Evolutionary conservation across 306 rosid genomes (phyloP), one percentile per base, ranked within the genome.

Genomic region (Luffa acutangula): DNA sequence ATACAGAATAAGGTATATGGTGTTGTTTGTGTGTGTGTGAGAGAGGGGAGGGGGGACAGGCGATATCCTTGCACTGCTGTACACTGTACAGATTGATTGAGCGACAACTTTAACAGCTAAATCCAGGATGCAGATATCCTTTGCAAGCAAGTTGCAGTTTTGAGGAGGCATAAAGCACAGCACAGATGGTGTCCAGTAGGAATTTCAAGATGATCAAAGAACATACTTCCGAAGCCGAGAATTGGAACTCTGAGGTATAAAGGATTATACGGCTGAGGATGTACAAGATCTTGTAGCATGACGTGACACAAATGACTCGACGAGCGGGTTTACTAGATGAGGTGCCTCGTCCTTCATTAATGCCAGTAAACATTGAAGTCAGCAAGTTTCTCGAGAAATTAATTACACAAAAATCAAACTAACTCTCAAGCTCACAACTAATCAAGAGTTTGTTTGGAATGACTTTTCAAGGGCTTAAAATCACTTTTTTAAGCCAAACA

Each of bases 281-380:
- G 83, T 73, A 76, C 76, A 42, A 59, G 90, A 82, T 64, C 89
- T 83, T 57, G 85, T 72, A 81, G 92, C 87, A 85, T 94, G 97
- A 72, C 94, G 92, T n/a, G 91, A 92, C 82, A 92, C 97, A 78
- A 94, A 94, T 64, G 98, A 89, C 86, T 91, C 90, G 3, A 94
- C 91, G 37, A 92, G 91, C 48, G 95, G 97, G 80, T 94, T 94
- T 84, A 94, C 98, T 59, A 94, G 92, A 83, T 87, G 85, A 52
- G 97, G 97, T 56, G 98, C 97, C 88, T 94, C 98, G 76, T 94
- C 97, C 98, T 94, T 86, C 87, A 84, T 66, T 73, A 54, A 48
- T 51, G 60, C 78, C 66, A 17, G 6, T 71, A 62, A 37, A 63
- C 62, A 76, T 49, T 66, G 18, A 64, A 79, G 45, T 65, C 74